Base-by-base conservation (phyloP, 257 asterid species). In the Solanum appendiculatum region DNA sequence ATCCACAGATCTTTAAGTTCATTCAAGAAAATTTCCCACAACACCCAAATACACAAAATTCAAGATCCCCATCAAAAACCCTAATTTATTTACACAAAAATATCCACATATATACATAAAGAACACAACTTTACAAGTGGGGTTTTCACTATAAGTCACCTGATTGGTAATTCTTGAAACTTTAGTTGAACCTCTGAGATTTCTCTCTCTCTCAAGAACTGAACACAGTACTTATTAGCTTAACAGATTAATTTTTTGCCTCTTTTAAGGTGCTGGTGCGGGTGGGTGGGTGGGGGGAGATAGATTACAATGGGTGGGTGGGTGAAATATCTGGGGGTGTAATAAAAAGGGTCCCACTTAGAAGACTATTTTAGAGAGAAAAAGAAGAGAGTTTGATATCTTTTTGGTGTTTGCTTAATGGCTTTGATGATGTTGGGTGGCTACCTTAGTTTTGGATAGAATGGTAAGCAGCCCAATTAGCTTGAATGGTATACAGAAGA, bases 401-500 rank as follows among this genome's bases (percentile, higher is more conserved):
- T 75, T 89, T 87, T 51, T 48, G 89, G 72, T 10, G 54, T 87
- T 66, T 44, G 70, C 86, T 39, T 89, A 85, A 68, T 25, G 63
- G 37, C 27, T 40, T 40, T 77, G n/a, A 63, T 44, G 12, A 70
- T 80, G 64, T 46, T 80, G 84, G 84, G 64, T 81, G 85, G 85
- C 85, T 81, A 69, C 46, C 69, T 81, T 2, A 18, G 21, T 7
- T 81, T 34, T 51, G 85, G 85, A 81, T 48, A 81, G 85, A 81
- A 81, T 81, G 5, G 66, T 18, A 81, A 81, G 31, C 68, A 48
- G 23, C 18, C 85, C 66, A 80, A 46, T 80, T 27, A 80, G 85
- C 11, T 81, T 5, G 29, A 80, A 25, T 8, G 66, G 3, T 8
- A 0, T 80, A 7, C 29, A 48, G 20, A 27, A 48, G 31, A 81